Base-by-base conservation (phyloP, 2,329 filamentous ascomycete species). In the Xylogone sp. region DNA sequence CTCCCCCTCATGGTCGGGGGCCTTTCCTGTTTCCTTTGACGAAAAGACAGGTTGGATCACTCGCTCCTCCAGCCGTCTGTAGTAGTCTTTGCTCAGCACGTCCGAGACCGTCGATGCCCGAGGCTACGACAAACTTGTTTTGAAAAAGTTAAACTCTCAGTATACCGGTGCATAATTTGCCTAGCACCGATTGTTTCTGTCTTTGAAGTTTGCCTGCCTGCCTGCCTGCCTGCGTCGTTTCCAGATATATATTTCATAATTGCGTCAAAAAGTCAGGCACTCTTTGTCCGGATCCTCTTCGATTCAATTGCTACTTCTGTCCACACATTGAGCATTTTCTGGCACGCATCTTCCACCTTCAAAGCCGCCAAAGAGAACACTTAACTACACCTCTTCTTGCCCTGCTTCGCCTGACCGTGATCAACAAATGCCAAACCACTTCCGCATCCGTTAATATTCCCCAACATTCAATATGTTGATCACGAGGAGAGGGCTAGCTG, bases 401-500 rank as follows among this genome's bases (percentile, higher is more conserved):
- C 24, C 5, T 27, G 6, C 24, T 27, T 27, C 6, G 24, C 31
- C 21, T 42, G 24, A 34, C 48, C 47, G 22, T 29, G 39, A 31
- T 29, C 21, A 46, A 21, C 50, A 24, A 12, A 31, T 21, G 45
- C 46, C 34, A 24, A 45, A n/a, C 31, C 12, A 21, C n/a, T n/a
- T n/a, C 21, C 43, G 13, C 42, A 49, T 46, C 29, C 42, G 22
- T 50, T 34, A 12, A 46, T 22, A 24, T 21, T 27, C 50, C 47
- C 18, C 31, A 42, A 34, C 29, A 21, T 13, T 49, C 45, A 51
- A 21, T 13, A 63, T 62, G 62, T 50, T 57, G 21, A 42, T 59
- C 45, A 42, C 49, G 21, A 57, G 48, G 34, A 21, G 39, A 21
- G 42, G 60, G 12, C 21, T 57, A 13, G 44, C 44, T 18, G 42